phyloP scores from a whole-genome alignment of 495 filamentous ascomycete genomes.

The Penicillium lagena region DNA sequence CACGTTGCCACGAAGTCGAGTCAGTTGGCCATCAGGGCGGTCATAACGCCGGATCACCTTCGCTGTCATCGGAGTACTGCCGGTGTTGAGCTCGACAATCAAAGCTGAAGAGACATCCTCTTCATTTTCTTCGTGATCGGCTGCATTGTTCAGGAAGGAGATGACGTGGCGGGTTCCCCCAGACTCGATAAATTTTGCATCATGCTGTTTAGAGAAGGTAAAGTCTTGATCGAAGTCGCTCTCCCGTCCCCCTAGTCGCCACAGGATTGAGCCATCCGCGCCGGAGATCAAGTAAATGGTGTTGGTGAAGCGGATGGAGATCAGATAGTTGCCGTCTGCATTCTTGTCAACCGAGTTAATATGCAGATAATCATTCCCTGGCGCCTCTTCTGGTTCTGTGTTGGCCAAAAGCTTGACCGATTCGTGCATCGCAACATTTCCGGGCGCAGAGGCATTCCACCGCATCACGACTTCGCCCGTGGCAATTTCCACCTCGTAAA shows the following conservation, averaged over 20 bases:
- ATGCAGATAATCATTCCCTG: conserved; percentile 53
- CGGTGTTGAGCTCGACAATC: conserved; percentile 44
- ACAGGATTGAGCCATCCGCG: conserved; percentile 46
- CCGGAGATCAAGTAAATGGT: conserved; percentile 53
- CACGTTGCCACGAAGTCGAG: conserved; percentile 49
- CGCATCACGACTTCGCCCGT: conserved; percentile 34
- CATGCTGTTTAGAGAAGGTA: conserved; percentile 53
- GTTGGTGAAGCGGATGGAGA: conserved; percentile 50
- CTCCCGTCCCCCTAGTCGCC: conserved; percentile 45
- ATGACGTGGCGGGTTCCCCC: conserved; percentile 35
- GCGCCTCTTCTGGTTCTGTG: conserved; percentile 5
- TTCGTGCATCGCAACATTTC: conserved; percentile 21
- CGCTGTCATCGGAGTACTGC: conserved; percentile 38
- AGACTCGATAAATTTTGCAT: conserved; percentile 46
- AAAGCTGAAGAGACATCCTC: conserved; percentile 44
- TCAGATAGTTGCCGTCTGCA: conserved; percentile 46
- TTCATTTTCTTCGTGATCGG: conserved; percentile 33
- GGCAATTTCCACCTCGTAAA: conserved; percentile 36
- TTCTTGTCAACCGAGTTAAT: conserved; percentile 55
- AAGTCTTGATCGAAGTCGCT: conserved; percentile 40
- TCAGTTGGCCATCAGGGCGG: conserved; percentile 35
- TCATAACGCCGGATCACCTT: conserved; percentile 28
- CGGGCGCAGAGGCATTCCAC: conserved; percentile 31
- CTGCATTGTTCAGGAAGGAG: conserved; percentile 48
- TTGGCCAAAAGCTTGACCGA: not conserved